Percentiles rank a stretch among this genome's conserved stretches.
Conservation (phyloP, 805 yeast species). For the Metschnikowia kofuensis region DNA sequence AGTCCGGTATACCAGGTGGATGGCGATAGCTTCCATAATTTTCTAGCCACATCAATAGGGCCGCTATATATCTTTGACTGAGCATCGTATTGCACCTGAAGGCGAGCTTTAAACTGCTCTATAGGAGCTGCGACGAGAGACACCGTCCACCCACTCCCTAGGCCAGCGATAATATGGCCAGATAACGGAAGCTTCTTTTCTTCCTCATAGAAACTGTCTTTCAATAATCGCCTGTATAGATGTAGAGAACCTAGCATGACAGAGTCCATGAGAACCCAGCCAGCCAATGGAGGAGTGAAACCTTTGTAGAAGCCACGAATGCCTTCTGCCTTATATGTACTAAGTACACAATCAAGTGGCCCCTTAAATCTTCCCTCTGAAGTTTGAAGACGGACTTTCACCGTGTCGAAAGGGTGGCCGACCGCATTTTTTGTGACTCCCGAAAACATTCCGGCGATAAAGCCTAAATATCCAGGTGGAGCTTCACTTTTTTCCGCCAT, state of each 20-base stretch:
- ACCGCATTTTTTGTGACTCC: constrained; percentile 86
- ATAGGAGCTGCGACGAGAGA: constrained; percentile 95
- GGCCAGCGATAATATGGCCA: constrained; percentile 72
- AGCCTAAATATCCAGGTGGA: constrained; percentile 64
- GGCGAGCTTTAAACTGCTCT: constrained; percentile 82
- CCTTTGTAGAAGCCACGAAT: constrained; percentile 80
- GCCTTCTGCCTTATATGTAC: constrained; percentile 76
- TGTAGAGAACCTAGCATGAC: constrained; percentile 87
- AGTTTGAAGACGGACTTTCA: constrained; percentile 81
- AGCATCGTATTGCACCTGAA: constrained; percentile 88
- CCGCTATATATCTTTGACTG: constrained; percentile 65
- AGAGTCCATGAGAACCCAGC: constrained; percentile 93
- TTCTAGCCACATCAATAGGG: constrained; percentile 71
- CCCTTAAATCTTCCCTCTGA: constrained; percentile 63
- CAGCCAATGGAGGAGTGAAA: constrained; percentile 87
- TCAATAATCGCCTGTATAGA: constrained; percentile 65
- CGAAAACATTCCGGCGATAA: constrained; percentile 83
- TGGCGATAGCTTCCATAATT: constrained; percentile 59
- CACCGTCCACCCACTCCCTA: constrained; percentile 91
- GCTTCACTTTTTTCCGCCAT: constrained; percentile 3
- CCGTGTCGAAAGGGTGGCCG: constrained; percentile 92
- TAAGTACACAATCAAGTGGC: constrained; percentile 73
- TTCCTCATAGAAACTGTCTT: constrained; percentile 61
- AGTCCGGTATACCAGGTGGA: constrained; percentile 66
- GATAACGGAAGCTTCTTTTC: constrained; percentile 62